Base-by-base conservation (phyloP, 2,329 filamentous ascomycete genomes). In the Exophiala calicioides region DNA sequence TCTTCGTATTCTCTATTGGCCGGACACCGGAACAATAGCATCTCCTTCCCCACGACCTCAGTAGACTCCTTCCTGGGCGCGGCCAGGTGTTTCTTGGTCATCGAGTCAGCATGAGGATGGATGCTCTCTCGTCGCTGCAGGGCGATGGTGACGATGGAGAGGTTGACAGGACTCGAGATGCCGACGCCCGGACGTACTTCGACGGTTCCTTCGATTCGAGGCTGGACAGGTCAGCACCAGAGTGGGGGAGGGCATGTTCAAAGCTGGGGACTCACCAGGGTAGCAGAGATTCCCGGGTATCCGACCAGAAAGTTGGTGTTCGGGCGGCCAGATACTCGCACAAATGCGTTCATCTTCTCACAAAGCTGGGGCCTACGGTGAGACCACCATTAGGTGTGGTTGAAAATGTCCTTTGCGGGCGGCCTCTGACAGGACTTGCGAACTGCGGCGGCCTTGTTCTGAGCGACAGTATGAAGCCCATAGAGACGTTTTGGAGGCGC, bases 281-380 rank as follows among this genome's bases (percentile, higher is more conserved):
- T 98, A 63, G 93, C 93, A 45, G 91, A 96, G 69, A 98, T 97
- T 60, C 93, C 93, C 45, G 93, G 93, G 70, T 97, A 98, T 61
- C 93, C 93, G 60, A 97, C 89, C 57, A 97, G 79, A 67, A 95
- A 96, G 72, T 88, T 93, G 72, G 89, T 93, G 73, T 98, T 98
- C 61, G 93, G 90, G 66, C 90, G 90, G 66, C 93, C 93, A 59
- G 90, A 95, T 72, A 98, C 90, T 79, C 93, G 86, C 75, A 98
- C 93, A 70, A 88, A 88, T 67, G 87, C 86, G 70, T 85, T 80
- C 76, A 84, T 83, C 61, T 69, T 77, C 46, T 56, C 39, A 44
- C 38, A 31, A 44, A 49, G 48, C 41, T 47, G 29, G 37, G 35
- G 30, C 45, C 41, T 45, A 52, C 38, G 40, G 32, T 46, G 44